Percentiles rank a stretch among this genome's conserved stretches.
phyloP scores from a whole-genome alignment of 768 basidiomycete species.

The Phanerodontia chrysosporium region DNA sequence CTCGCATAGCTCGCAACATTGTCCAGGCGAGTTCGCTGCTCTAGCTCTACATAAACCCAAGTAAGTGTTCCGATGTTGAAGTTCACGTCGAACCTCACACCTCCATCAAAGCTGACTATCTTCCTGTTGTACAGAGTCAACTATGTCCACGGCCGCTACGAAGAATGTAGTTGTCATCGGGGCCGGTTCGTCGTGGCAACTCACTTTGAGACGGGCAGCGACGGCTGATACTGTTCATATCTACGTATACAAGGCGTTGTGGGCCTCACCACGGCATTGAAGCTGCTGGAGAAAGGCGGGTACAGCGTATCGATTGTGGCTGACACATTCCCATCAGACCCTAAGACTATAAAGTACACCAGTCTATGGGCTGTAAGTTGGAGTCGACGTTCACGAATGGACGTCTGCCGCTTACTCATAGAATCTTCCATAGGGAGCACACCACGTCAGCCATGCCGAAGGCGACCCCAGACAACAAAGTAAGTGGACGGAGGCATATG shows the following conservation, averaged over 20 bases:
- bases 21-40: not conserved
- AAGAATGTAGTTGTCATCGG: conserved; percentile 15
- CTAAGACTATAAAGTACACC: conserved; percentile 70
- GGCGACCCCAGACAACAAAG: conserved; percentile 53
- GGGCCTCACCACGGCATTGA: conserved; percentile 72
- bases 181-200: conserved; percentile 8
- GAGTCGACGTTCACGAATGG: not conserved
- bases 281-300: conserved; percentile 56
- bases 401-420: not conserved
- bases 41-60: not conserved
- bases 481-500: no score
- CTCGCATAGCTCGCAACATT: not conserved
- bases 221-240: not conserved
- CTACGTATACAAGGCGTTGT: conserved; percentile 58
- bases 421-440: conserved; percentile 57
- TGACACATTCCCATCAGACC: conserved; percentile 68
- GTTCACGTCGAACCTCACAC: no score
- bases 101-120: no score
- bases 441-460: conserved; percentile 62
- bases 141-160: not conserved
- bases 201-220: not conserved
- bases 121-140: no score
- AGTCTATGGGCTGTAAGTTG: conserved; percentile 75
- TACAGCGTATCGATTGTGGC: conserved; percentile 69
- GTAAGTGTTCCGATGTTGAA: not conserved